phyloP scores from a whole-genome alignment of 2,329 filamentous ascomycete species.

The Colletotrichum plurivorum region DNA sequence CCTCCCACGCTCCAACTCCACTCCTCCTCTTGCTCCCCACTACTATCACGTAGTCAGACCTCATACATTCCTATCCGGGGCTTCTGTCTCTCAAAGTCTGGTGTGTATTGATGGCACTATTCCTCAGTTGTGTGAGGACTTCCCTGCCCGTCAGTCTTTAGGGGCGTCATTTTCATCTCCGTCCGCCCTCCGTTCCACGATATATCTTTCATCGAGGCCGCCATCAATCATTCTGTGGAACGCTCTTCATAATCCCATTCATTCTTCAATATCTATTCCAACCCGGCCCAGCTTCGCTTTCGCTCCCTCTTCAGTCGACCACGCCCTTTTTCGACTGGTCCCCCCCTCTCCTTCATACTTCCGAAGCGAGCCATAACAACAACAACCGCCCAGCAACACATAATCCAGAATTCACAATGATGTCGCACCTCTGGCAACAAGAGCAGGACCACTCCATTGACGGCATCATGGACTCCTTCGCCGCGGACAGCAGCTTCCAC shows the following conservation, averaged over 20 bases:
- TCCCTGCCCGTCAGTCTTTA: slow-evolving; percentile 28
- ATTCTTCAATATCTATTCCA: slow-evolving; percentile 41
- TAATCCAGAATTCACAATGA: slow-evolving; percentile 34
- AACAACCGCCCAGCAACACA: slow-evolving; percentile 34
- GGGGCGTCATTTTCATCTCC: slow-evolving; percentile 48
- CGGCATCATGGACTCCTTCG: slow-evolving; percentile 39
- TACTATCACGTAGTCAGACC: slow-evolving; percentile 41
- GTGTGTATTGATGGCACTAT: slow-evolving; percentile 41
- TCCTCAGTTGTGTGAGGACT: slow-evolving; percentile 40
- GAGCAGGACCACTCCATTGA: slow-evolving; percentile 39
- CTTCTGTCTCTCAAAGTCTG: slow-evolving; percentile 52
- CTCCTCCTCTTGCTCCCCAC: slow-evolving; percentile 25
- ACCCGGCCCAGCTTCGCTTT: slow-evolving; percentile 31
- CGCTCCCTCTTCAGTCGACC: slow-evolving; percentile 39
- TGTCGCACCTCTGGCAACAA: slow-evolving; percentile 39
- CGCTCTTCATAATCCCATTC: slow-evolving; percentile 40
- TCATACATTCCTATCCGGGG: slow-evolving; percentile 52
- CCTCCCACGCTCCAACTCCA: slow-evolving; percentile 35
- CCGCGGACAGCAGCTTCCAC: slow-evolving; percentile 37
- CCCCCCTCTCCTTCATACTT: background rate
- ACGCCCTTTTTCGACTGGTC: slow-evolving; percentile 26
- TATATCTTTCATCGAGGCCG: slow-evolving; percentile 59
- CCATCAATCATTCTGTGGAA: slow-evolving; percentile 49
- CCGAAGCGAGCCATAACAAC: slow-evolving; percentile 11
- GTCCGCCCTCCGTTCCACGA: slow-evolving; percentile 52